Evolutionary conservation across 2,329 filamentous ascomycete genomes (phyloP).

Genomic region (Ceratocystis cubensis): DNA sequence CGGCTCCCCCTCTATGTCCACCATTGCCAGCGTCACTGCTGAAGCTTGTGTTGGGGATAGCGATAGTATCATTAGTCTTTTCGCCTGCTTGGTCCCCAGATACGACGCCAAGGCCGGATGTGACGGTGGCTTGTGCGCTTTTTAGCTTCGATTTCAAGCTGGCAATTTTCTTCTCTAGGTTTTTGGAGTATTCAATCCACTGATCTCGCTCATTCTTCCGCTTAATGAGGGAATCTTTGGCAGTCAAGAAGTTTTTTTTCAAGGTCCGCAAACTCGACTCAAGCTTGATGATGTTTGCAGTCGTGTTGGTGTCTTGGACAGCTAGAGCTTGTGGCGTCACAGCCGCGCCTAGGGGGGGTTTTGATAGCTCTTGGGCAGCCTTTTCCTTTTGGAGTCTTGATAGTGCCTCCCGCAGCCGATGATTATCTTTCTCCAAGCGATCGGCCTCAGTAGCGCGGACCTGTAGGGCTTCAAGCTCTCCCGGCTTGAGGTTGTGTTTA

Average conservation of each 20-base stretch:
- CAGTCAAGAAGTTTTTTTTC: slow-evolving; percentile 32
- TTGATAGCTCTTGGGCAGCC: slow-evolving; percentile 23
- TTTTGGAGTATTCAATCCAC: slow-evolving; percentile 36
- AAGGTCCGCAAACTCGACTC: slow-evolving; percentile 23
- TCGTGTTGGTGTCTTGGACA: slow-evolving; percentile 7
- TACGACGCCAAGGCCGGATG: background rate
- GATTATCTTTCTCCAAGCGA: slow-evolving; percentile 34
- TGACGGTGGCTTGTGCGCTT: slow-evolving; percentile 19
- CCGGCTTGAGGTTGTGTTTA: slow-evolving; percentile 20
- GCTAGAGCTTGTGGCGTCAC: slow-evolving; percentile 15
- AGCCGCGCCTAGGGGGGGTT: background rate
- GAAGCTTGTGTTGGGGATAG: slow-evolving; percentile 12
- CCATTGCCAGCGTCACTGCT: background rate
- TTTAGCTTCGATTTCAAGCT: slow-evolving; percentile 23
- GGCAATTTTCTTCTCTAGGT: slow-evolving; percentile 33
- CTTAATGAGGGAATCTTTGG: slow-evolving; percentile 31
- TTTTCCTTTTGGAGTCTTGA: slow-evolving; percentile 24
- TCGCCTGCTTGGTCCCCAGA: background rate
- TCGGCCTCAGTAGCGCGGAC: slow-evolving; percentile 27
- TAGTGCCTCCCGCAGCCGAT: slow-evolving; percentile 30
- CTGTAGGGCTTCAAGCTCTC: slow-evolving; percentile 30
- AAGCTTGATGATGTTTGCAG: background rate
- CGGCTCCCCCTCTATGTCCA: background rate
- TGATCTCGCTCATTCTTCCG: slow-evolving; percentile 33
- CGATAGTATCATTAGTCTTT: slow-evolving; percentile 16